Conservation (phyloP, 2,329 filamentous ascomycete genomes). For the Colletotrichum sp. region DNA sequence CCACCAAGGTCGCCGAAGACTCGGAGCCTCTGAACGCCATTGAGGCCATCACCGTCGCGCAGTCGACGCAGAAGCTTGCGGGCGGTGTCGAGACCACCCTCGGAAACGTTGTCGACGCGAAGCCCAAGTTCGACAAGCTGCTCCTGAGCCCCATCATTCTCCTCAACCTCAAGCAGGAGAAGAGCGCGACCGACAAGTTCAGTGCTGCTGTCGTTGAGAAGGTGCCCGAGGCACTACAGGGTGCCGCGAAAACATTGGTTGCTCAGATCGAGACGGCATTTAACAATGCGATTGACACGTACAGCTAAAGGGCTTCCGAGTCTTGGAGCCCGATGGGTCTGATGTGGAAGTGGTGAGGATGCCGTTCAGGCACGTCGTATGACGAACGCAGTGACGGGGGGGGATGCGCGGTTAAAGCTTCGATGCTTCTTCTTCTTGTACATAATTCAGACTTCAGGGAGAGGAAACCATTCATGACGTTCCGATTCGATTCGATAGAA, state of each 20-base stretch:
- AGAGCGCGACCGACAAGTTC: slow-evolving; percentile 41
- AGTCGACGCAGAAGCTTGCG: slow-evolving; percentile 37
- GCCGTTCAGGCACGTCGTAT: not conserved
- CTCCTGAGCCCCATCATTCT: slow-evolving; percentile 46
- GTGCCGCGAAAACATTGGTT: slow-evolving; percentile 36
- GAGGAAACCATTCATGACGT: not conserved
- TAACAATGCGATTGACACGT: slow-evolving; percentile 37
- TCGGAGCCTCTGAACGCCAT: slow-evolving; percentile 40
- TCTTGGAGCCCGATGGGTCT: not conserved
- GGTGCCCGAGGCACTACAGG: slow-evolving; percentile 37
- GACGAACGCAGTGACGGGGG: not conserved
- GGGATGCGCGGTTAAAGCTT: too few relatives aligned
- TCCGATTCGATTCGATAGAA: not conserved
- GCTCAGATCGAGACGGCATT: slow-evolving; percentile 43
- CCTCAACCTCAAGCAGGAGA: slow-evolving; percentile 43
- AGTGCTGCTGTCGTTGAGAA: slow-evolving; percentile 41
- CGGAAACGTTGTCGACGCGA: slow-evolving; percentile 38
- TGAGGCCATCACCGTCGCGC: slow-evolving; percentile 43
- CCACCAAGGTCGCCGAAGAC: slow-evolving; percentile 36
- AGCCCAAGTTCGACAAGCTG: slow-evolving; percentile 48
- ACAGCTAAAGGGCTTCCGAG: slow-evolving; percentile 12
- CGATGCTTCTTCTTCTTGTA: not conserved
- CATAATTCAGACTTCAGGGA: not conserved
- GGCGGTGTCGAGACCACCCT: slow-evolving; percentile 42
- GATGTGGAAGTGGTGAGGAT: not conserved